Percentiles rank a stretch among this genome's conserved stretches.
Conservation (phyloP, 2,329 filamentous ascomycete genomes). For the Talaromyces pinophilus region DNA sequence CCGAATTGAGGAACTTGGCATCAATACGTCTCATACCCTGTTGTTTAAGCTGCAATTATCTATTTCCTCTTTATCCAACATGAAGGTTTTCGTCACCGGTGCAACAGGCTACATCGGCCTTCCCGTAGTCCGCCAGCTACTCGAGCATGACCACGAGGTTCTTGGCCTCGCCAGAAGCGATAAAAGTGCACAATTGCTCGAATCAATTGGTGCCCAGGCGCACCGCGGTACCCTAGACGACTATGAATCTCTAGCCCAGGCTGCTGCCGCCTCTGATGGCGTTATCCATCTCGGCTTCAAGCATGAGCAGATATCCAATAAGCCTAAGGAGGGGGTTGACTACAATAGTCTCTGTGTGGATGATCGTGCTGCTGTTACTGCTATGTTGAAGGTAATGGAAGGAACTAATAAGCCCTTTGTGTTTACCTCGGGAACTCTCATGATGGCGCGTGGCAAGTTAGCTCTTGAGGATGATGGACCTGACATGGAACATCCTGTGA, state of each 20-base stretch:
- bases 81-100: conserved; percentile 19
- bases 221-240: conserved; percentile 7
- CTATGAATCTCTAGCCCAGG: neutral
- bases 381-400: neutral
- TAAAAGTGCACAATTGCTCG: neutral
- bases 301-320: conserved; percentile 11
- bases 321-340: neutral
- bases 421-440: conserved; percentile 15
- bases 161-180: conserved; percentile 13
- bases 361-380: conserved; percentile 7
- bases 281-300: conserved; percentile 15
- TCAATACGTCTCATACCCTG: neutral
- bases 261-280: neutral
- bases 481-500: neutral
- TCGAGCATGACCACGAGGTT: conserved; percentile 1
- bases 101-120: conserved; percentile 14
- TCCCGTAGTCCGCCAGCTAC: conserved; percentile 10
- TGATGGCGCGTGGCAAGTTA: conserved; percentile 12
- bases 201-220: conserved; percentile 1
- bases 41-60: neutral
- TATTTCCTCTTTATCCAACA: neutral
- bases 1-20: neutral
- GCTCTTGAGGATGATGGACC: conserved; percentile 4
- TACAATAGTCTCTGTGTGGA: neutral
- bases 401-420: conserved; percentile 14